A percentile compares a stretch with the other conserved stretches of the same genome.
Conservation (phyloP, 257 asterid species). For the Dorcoceras hygrometricum region DNA sequence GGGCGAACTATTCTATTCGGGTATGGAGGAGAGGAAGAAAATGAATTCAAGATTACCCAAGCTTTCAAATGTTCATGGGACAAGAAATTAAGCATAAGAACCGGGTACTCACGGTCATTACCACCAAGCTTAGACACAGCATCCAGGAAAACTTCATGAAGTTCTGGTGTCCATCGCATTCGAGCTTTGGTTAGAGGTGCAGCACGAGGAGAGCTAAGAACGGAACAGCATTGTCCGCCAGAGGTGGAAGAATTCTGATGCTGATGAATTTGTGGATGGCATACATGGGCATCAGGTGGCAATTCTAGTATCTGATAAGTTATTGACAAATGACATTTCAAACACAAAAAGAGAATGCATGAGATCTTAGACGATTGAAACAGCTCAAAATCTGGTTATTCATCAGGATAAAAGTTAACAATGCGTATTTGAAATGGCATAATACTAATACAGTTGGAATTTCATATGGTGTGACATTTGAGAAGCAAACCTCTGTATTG, state of each 20-base stretch:
- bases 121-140: conserved; percentile 87
- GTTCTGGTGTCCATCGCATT: conserved; percentile 97
- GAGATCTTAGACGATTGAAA: conserved; percentile 2
- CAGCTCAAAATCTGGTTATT: background rate
- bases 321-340: conserved; percentile 22
- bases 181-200: conserved; percentile 57
- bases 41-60: background rate
- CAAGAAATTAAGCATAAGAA: conserved; percentile 13
- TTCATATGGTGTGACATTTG: conserved; percentile 1
- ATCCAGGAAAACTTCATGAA: conserved; percentile 72
- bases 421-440: background rate
- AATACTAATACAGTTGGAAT: background rate
- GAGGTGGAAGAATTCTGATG: conserved; percentile 23
- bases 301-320: conserved; percentile 45
- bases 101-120: conserved; percentile 57
- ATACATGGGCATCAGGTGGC: conserved; percentile 30
- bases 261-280: conserved; percentile 34
- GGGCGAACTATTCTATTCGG: too few relatives aligned
- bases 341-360: background rate
- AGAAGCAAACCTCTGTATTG: conserved; percentile 56
- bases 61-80: conserved; percentile 5
- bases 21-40: background rate
- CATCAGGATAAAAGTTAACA: background rate
- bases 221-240: conserved; percentile 32
- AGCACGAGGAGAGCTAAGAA: conserved; percentile 47